Conservation (phyloP, 768 basidiomycete species). For the Mycena vulgaris region DNA sequence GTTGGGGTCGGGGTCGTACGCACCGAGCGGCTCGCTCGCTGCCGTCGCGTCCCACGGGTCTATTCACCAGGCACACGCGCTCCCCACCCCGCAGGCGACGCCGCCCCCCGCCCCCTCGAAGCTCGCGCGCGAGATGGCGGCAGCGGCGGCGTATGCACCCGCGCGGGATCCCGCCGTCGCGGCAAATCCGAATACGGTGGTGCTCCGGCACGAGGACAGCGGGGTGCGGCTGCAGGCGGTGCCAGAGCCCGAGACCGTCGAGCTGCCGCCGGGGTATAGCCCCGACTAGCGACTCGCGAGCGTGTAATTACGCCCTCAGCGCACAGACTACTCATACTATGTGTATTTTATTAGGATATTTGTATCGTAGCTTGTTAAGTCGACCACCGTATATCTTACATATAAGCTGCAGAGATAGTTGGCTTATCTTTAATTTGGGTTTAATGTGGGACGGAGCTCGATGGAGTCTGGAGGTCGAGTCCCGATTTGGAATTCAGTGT, state of each 20-base stretch:
- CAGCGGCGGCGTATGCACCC: background rate
- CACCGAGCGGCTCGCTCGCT: background rate
- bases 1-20: background rate
- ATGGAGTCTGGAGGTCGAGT: too few relatives aligned
- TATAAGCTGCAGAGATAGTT: too few relatives aligned
- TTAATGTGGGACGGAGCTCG: too few relatives aligned
- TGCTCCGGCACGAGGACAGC: constrained; percentile 27
- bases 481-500: too few relatives aligned
- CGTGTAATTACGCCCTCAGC: too few relatives aligned
- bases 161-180: background rate
- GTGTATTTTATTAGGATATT: too few relatives aligned
- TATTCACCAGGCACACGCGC: background rate
- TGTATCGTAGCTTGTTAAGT: too few relatives aligned
- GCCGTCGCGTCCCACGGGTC: background rate
- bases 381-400: too few relatives aligned
- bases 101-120: background rate
- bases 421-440: too few relatives aligned
- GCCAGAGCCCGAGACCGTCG: background rate
- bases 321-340: too few relatives aligned
- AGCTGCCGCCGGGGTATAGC: constrained; percentile 24
- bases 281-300: background rate
- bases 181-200: background rate
- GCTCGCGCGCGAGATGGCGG: constrained; percentile 8
- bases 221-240: constrained; percentile 10
- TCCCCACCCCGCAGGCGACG: background rate